These are phyloP conservation scores for Chamaenerion angustifolium DNA, from an alignment of 345 rosid genomes.

Conservation along the genomic window DNA sequence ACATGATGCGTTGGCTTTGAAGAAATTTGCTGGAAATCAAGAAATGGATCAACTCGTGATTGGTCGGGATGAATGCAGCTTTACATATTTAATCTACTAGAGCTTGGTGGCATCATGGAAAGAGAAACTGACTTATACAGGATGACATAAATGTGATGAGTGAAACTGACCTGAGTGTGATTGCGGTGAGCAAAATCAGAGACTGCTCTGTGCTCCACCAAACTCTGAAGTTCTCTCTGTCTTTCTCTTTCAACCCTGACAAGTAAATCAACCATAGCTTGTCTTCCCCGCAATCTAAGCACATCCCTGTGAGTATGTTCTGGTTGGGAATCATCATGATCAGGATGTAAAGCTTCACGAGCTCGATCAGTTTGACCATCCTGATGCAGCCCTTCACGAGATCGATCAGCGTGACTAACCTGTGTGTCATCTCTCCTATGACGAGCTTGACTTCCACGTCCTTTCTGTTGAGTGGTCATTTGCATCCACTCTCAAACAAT, in stretches of 20 bases:
- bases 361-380: constrained; percentile 36
- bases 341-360: constrained; percentile 40
- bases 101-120: background rate
- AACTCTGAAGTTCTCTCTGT: constrained; percentile 73
- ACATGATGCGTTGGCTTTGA: constrained; percentile 45
- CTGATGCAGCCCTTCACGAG: constrained; percentile 4
- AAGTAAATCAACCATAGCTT: constrained; percentile 76
- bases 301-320: constrained; percentile 61
- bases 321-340: constrained; percentile 60
- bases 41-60: too few species aligned
- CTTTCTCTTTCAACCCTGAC: constrained; percentile 83
- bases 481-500: constrained; percentile 95
- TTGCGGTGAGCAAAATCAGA: constrained; percentile 98
- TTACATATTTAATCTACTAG: background rate
- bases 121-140: background rate
- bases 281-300: constrained; percentile 87
- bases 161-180: constrained; percentile 72
- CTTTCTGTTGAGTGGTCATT: constrained; percentile 89
- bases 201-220: constrained; percentile 93
- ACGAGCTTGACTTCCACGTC: constrained; percentile 27
- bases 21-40: constrained; percentile 46
- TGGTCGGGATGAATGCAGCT: too few species aligned
- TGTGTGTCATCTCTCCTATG: constrained; percentile 47
- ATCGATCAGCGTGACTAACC: constrained; percentile 8
- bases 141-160: background rate